A percentile compares a stretch with the other conserved stretches of the same genome.
These are phyloP conservation scores for Euphorbia pulcherrima DNA, from an alignment of 345 rosid genomes.

Conservation along the genomic window DNA sequence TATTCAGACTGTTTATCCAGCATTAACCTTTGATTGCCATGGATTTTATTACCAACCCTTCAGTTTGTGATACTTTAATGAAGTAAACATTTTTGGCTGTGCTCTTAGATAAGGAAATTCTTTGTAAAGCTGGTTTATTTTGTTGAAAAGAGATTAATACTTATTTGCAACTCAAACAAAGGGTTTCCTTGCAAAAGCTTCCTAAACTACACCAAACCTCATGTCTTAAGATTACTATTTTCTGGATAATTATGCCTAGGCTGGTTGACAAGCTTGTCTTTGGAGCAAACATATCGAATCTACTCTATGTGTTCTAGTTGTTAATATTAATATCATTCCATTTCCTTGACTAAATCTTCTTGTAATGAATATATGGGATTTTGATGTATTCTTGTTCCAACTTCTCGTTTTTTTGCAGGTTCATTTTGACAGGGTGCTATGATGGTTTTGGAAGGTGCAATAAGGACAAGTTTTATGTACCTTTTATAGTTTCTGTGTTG, in stretches of 20 bases:
- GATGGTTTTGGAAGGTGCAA: conserved; percentile 75
- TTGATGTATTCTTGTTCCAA: background rate
- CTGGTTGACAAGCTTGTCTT: background rate
- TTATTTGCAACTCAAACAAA: too few relatives aligned
- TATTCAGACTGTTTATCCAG: background rate
- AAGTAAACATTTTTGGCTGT: background rate
- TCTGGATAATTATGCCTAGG: background rate
- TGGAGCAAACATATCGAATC: too few relatives aligned
- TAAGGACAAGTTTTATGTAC: background rate
- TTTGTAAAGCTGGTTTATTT: background rate
- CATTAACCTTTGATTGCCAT: background rate
- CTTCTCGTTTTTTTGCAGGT: conserved; percentile 52
- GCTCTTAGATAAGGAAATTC: background rate
- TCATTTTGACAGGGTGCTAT: conserved; percentile 82
- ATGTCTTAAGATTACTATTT: background rate
- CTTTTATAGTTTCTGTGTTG: background rate
- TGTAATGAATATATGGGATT: background rate
- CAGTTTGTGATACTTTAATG: background rate
- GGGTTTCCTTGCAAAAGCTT: background rate
- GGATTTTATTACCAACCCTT: background rate
- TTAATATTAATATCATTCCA: background rate
- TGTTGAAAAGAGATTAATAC: background rate
- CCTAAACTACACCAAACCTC: background rate
- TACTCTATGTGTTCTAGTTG: background rate
- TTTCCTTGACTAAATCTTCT: background rate